Conservation (phyloP, 192 early-diverging fungal species). For the Diversispora epigaea region DNA sequence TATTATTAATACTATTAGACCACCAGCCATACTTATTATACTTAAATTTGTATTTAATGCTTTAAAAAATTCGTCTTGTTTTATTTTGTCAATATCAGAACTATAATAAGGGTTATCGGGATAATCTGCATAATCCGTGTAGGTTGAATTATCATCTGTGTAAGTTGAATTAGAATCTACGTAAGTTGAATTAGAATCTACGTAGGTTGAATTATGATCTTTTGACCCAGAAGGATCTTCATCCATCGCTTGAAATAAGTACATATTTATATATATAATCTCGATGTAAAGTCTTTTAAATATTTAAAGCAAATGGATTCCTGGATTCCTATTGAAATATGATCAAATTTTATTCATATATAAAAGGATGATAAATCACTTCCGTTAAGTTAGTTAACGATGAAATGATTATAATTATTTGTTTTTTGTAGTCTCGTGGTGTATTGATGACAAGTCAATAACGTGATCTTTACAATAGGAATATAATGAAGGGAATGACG, state of each 20-base stretch:
- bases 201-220: background rate
- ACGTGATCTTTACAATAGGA: no score
- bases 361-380: no score
- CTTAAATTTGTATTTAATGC: background rate
- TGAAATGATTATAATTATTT: background rate
- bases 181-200: background rate
- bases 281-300: no score
- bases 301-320: no score
- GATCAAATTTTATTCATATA: no score
- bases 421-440: no score
- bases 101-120: background rate
- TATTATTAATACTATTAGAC: slow-evolving; percentile 15
- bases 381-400: background rate
- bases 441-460: no score
- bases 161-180: background rate
- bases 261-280: no score
- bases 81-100: background rate
- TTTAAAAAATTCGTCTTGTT: background rate
- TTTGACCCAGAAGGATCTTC: no score
- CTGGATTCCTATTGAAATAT: no score
- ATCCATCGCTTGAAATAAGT: no score
- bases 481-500: no score
- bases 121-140: background rate
- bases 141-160: background rate
- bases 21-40: slow-evolving; percentile 6